Evolutionary conservation across 129 eudicot genomes (phyloP), one percentile per base, ranked within the genome.

Genomic region (Rutidosis leptorrhynchoides): DNA sequence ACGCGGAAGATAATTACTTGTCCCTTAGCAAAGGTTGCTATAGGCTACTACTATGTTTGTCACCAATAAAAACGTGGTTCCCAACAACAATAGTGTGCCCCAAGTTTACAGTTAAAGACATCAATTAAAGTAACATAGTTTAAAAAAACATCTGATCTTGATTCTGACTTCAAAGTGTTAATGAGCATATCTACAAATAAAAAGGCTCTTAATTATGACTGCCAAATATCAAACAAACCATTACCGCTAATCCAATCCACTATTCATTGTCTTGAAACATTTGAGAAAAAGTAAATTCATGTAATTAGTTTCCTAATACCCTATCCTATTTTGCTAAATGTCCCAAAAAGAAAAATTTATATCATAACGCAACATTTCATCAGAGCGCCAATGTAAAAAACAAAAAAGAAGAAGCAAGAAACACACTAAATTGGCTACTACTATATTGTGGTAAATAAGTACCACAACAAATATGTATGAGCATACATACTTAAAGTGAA

Each of bases 391-490:
- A 40, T 0, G 46, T 40, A 10, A 0, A 12, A 12, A 40, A 40
- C 2, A n/a, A n/a, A n/a, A n/a, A n/a, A n/a, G n/a, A n/a, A n/a
- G n/a, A n/a, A 35, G 42, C 16, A 40, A 16, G 16, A 40, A 37
- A 40, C 46, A 40, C 46, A 53, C 27, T 21, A 5, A 53, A 0
- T 53, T 53, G 58, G 27, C 21, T 53, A 21, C 58, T 49, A 19
- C 29, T 22, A 20, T 52, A 66, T 51, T 25, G 15, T 21, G 20
- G 32, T 9, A 15, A 12, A 68, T 21, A 49, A 33, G 33, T 24
- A 69, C 74, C 27, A 40, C 65, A 58, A 10, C 54, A 32, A 49
- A 49, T 1, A 71, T 20, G 55, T 58, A 46, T 7, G 60, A 40
- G 15, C 48, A 29, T 60, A 30, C 33, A 29, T 48, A 46, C 58